phyloP scores from a whole-genome alignment of 345 rosid species.

The Iberis pinnata region DNA sequence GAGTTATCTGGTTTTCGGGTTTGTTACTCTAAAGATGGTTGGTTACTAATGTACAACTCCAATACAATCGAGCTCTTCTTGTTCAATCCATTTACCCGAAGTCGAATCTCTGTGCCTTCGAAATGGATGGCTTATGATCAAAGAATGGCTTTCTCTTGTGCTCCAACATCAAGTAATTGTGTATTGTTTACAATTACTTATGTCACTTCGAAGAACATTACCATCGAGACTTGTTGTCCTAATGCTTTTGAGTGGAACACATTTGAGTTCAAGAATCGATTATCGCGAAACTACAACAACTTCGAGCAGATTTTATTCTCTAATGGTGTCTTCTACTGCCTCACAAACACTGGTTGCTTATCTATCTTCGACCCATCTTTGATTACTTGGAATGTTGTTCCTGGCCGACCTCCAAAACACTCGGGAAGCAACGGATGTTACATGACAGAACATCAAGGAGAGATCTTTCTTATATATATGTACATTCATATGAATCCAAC shows the following conservation, averaged over 20 bases:
- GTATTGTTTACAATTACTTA: conserved; percentile 50
- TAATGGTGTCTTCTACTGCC: conserved; percentile 23
- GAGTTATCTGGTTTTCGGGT: conserved; percentile 55
- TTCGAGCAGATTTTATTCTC: conserved; percentile 24
- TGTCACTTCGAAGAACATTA: background rate
- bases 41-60: conserved; percentile 57
- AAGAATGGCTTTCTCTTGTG: conserved; percentile 62
- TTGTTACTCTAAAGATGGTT: too few species aligned
- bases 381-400: conserved; percentile 1
- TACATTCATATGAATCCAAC: conserved; percentile 43
- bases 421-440: conserved; percentile 13
- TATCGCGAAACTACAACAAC: background rate
- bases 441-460: conserved; percentile 24
- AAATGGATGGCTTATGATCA: conserved; percentile 46
- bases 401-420: background rate
- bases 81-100: conserved; percentile 55
- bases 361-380: background rate
- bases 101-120: conserved; percentile 38
- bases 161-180: conserved; percentile 48
- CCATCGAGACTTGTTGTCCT: conserved; percentile 14
- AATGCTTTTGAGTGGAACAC: conserved; percentile 15
- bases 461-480: conserved; percentile 46
- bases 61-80: too few species aligned
- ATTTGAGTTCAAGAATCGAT: background rate
- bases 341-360: conserved; percentile 5